Evolutionary conservation across 768 basidiomycete species (phyloP).

Genomic region (Dioszegia crocea): DNA sequence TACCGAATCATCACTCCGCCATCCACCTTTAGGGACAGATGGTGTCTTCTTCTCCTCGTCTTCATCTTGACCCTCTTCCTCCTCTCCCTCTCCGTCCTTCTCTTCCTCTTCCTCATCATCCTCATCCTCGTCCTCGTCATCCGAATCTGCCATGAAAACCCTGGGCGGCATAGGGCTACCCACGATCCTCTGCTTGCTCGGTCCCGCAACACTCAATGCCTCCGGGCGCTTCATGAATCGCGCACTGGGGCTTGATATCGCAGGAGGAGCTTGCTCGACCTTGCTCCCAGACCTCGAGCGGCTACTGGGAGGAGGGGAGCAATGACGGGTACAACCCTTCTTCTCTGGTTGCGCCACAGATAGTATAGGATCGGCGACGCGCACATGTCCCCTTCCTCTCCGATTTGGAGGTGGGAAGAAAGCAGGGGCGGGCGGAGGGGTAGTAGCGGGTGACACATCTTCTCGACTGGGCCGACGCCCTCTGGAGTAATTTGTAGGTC

Average conservation of each 20-base stretch:
- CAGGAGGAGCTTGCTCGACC: constrained; percentile 10
- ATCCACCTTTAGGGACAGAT: constrained; percentile 13
- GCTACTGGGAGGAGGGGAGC: constrained; percentile 24
- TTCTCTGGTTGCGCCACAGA: constrained; percentile 9
- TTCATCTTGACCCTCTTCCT: too few species aligned
- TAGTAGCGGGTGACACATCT: constrained; percentile 6
- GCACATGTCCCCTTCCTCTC: constrained; percentile 31
- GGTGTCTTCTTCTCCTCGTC: constrained; percentile 15
- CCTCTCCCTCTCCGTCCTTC: constrained; percentile 4
- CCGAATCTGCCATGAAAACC: neutral
- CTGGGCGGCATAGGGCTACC: constrained; percentile 33
- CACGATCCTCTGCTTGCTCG: constrained; percentile 28
- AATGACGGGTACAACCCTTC: constrained; percentile 28
- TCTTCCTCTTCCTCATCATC: constrained; percentile 19
- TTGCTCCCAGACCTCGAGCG: constrained; percentile 16
- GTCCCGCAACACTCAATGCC: constrained; percentile 11
- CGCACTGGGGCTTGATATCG: constrained; percentile 7
- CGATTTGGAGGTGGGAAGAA: constrained; percentile 30
- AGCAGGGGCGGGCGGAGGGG: constrained; percentile 21
- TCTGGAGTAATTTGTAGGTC: constrained; percentile 28
- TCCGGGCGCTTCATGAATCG: constrained; percentile 10
- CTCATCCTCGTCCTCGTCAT: constrained; percentile 11
- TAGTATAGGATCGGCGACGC: constrained; percentile 17
- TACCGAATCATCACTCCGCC: constrained; percentile 32
- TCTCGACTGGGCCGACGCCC: constrained; percentile 11